Evolutionary conservation across 768 basidiomycete genomes (phyloP).

Genomic region (Galerina marginata): DNA sequence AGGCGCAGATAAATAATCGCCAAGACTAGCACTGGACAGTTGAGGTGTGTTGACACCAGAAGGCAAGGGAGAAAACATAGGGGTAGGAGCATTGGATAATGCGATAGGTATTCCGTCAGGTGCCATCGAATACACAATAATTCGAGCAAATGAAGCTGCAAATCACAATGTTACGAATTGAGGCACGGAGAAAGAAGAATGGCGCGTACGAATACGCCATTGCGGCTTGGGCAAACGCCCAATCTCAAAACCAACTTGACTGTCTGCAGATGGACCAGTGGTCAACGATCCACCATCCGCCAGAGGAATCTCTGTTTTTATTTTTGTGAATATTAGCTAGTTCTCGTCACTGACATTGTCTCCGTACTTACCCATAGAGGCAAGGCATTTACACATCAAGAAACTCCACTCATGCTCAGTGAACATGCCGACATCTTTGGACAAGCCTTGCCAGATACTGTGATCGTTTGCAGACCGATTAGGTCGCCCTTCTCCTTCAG

Average conservation of each 20-base stretch:
- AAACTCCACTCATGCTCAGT: conserved; percentile 83
- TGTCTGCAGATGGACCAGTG: conserved; percentile 78
- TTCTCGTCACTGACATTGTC: conserved; percentile 10
- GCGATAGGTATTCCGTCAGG: conserved; percentile 62
- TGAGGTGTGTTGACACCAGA: conserved; percentile 67
- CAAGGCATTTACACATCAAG: conserved; percentile 88
- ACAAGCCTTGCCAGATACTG: conserved; percentile 72
- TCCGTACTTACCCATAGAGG: conserved; percentile 70
- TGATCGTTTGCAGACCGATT: conserved; percentile 51
- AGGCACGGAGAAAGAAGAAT: conserved; percentile 8
- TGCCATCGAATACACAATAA: conserved; percentile 90
- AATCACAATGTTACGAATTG: conserved; percentile 17
- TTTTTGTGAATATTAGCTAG: conserved; percentile 8
- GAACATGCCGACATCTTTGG: conserved; percentile 87
- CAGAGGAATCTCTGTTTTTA: conserved; percentile 64
- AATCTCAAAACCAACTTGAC: conserved; percentile 74
- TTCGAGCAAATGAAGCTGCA: conserved; percentile 77
- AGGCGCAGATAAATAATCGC: conserved; percentile 65
- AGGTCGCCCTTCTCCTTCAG: conserved; percentile 66
- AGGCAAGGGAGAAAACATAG: conserved; percentile 71
- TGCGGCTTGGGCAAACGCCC: conserved; percentile 70
- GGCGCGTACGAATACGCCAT: conserved; percentile 72
- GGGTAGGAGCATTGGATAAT: conserved; percentile 70
- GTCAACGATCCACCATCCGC: conserved; percentile 77
- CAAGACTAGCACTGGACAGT: conserved; percentile 48